These are phyloP conservation scores for Pelargonium australe DNA, from an alignment of 441 rosid species.

Conservation along the genomic window DNA sequence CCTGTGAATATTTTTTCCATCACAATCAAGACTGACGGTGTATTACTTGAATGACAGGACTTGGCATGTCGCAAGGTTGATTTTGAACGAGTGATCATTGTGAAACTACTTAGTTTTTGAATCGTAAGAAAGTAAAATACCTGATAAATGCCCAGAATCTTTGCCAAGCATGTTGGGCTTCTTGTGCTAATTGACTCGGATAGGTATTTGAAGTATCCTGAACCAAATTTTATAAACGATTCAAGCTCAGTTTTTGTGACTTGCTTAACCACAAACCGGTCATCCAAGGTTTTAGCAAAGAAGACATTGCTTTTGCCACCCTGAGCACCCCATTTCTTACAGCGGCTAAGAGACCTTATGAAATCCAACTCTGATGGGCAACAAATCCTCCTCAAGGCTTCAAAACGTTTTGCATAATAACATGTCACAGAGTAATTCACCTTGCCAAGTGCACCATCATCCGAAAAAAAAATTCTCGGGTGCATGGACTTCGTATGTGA, in stretches of 20 bases:
- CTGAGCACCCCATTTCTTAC: conserved; percentile 98
- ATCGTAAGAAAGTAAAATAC: conserved; percentile 25
- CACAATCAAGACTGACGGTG: too few relatives aligned
- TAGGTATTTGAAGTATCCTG: conserved; percentile 73
- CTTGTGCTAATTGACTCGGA: conserved; percentile 70
- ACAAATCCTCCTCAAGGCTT: conserved; percentile 73
- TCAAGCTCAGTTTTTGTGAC: conserved; percentile 97
- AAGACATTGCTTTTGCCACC: conserved; percentile 99
- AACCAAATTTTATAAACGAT: conserved; percentile 81
- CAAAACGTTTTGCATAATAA: conserved; percentile 78
- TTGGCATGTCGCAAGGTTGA: too few relatives aligned
- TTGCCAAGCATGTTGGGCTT: conserved; percentile 96
- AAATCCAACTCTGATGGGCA: conserved; percentile 84
- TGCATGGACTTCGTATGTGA: conserved; percentile 60
- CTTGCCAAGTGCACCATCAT: conserved; percentile 61
- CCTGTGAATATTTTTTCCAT: too few relatives aligned
- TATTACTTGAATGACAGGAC: too few relatives aligned
- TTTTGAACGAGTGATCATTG: too few relatives aligned
- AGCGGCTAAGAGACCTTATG: conserved; percentile 89
- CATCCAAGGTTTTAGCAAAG: conserved; percentile 97
- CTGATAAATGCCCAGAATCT: conserved; percentile 97
- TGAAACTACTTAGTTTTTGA: too few relatives aligned
- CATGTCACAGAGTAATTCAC: conserved; percentile 76
- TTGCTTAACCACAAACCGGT: conserved; percentile 92
- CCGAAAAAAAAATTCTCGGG: conserved; percentile 67